Conservation (phyloP, 169 alveolate genomes). For the Theileria annulata region DNA sequence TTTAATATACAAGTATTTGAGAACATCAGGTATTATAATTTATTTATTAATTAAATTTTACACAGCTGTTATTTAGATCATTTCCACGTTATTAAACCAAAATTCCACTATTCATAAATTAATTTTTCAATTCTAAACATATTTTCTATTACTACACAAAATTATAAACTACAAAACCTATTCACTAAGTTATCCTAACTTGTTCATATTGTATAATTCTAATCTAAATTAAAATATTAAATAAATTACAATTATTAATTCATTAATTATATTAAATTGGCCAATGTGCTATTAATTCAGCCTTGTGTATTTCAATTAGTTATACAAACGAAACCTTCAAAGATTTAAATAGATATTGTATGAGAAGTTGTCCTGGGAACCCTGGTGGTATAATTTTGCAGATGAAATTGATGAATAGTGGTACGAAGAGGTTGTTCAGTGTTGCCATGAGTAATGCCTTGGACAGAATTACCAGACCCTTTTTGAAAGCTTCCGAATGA, state of each 20-base stretch:
- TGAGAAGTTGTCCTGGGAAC: background rate
- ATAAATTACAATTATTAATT: background rate
- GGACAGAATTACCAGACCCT: constrained; percentile 15
- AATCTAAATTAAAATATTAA: no score
- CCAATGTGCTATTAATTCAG: background rate
- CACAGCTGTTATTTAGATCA: background rate
- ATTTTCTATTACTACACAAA: background rate
- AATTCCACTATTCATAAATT: background rate
- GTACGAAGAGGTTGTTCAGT: constrained; percentile 23
- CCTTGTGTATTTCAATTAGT: background rate
- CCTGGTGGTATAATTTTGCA: background rate
- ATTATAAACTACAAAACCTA: no score
- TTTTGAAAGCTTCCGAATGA: constrained; percentile 21
- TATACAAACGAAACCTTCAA: background rate
- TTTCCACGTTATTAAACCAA: background rate
- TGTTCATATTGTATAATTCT: background rate
- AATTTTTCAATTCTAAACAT: background rate
- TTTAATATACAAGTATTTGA: background rate
- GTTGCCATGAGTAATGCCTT: constrained; percentile 12
- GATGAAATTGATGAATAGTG: constrained; percentile 9
- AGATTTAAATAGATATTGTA: background rate
- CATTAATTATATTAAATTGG: background rate
- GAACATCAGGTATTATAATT: background rate
- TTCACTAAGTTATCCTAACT: background rate
- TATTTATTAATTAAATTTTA: background rate